These are phyloP conservation scores for Pichia cephalocereana DNA, from an alignment of 805 yeast genomes.

Conservation along the genomic window DNA sequence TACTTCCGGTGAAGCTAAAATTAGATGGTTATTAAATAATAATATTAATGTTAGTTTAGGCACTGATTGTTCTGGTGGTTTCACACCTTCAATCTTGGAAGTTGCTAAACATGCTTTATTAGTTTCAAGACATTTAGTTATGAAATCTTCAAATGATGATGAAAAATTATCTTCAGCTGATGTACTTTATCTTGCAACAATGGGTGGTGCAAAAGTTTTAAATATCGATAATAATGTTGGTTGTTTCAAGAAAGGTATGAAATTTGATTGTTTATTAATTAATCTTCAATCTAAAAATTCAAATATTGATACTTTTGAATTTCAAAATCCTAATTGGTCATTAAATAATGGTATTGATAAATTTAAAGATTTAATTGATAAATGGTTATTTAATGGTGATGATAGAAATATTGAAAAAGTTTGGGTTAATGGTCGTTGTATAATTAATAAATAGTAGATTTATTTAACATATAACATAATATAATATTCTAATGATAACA, in stretches of 20 bases:
- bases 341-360: slow-evolving; percentile 19
- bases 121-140: slow-evolving; percentile 63
- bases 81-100: slow-evolving; percentile 51
- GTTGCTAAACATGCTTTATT: slow-evolving; percentile 62
- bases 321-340: slow-evolving; percentile 47
- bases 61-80: slow-evolving; percentile 75
- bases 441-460: slow-evolving; percentile 26
- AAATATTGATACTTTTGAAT: slow-evolving; percentile 64
- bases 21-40: slow-evolving; percentile 55
- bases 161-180: slow-evolving; percentile 57
- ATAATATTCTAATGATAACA: slow-evolving; percentile 45
- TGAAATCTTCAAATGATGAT: slow-evolving; percentile 37
- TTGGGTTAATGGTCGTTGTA: slow-evolving; percentile 73
- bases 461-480: too few species aligned
- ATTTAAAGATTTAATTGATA: slow-evolving; percentile 55
- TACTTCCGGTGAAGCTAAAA: slow-evolving; percentile 84
- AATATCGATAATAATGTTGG: slow-evolving; percentile 54
- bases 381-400: slow-evolving; percentile 93
- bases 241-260: slow-evolving; percentile 64
- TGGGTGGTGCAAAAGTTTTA: slow-evolving; percentile 81
- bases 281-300: slow-evolving; percentile 48
- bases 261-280: slow-evolving; percentile 76
- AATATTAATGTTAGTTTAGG: slow-evolving; percentile 75
- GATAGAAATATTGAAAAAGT: slow-evolving; percentile 78
- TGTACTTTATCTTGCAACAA: slow-evolving; percentile 71